A percentile compares a stretch with the other conserved stretches of the same genome.
phyloP scores from a whole-genome alignment of 805 yeast species.

The Candida sphagnicola region DNA sequence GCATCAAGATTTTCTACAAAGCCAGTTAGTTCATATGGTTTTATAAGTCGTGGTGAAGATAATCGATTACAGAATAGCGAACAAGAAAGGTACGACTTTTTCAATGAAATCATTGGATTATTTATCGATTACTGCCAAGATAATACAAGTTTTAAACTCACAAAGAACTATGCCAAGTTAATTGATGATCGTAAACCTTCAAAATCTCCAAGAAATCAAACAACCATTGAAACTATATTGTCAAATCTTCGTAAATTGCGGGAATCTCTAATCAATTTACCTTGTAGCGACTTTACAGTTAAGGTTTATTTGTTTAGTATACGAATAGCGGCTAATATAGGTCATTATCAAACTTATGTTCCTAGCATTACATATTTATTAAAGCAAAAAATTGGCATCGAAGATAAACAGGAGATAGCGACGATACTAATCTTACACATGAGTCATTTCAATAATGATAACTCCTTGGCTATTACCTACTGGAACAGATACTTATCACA shows the following conservation, averaged over 20 bases:
- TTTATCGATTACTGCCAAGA: constrained; percentile 26
- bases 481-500: constrained; percentile 22
- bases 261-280: constrained; percentile 46
- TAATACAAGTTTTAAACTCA: constrained; percentile 12
- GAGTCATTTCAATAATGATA: constrained; percentile 35
- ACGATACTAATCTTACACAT: constrained; percentile 43
- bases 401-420: constrained; percentile 38
- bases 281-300: constrained; percentile 35
- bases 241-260: constrained; percentile 45
- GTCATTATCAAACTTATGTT: constrained; percentile 50
- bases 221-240: constrained; percentile 23
- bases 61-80: constrained; percentile 42
- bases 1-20: constrained; percentile 5
- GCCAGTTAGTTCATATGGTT: constrained; percentile 34
- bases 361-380: constrained; percentile 49
- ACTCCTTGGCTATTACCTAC: constrained; percentile 26
- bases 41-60: constrained; percentile 60
- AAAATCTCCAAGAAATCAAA: not conserved
- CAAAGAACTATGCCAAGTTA: constrained; percentile 8
- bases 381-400: constrained; percentile 7
- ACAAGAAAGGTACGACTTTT: constrained; percentile 37
- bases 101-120: constrained; percentile 30
- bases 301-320: constrained; percentile 48
- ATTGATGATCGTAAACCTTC: constrained; percentile 3
- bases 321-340: constrained; percentile 40